Percentiles rank a stretch among this genome's conserved stretches.
Evolutionary conservation across 2,329 filamentous ascomycete genomes (phyloP).

Genomic region (Colletotrichum aenigma): DNA sequence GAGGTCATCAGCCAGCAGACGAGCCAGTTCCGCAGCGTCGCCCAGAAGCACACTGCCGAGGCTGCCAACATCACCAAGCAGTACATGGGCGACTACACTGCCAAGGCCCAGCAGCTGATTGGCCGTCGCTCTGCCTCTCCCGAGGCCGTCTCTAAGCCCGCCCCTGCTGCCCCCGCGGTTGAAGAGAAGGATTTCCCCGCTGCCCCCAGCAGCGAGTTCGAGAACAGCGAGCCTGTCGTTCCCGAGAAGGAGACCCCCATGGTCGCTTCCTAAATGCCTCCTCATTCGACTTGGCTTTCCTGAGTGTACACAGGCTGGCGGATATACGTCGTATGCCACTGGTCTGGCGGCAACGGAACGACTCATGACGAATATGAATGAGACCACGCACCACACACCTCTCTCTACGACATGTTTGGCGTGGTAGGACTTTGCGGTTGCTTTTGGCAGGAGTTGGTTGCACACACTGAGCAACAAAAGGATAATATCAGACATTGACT

Average conservation of each 20-base stretch:
- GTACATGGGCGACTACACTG: slow-evolving; percentile 70
- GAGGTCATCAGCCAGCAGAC: slow-evolving; percentile 67
- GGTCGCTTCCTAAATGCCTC: slow-evolving; percentile 20
- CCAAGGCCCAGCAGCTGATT: slow-evolving; percentile 70
- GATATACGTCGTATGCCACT: slow-evolving; percentile 7
- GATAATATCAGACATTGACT: slow-evolving; percentile 7
- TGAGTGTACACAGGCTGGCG: slow-evolving; percentile 8
- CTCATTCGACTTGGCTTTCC: slow-evolving; percentile 14
- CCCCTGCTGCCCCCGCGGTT: slow-evolving; percentile 18
- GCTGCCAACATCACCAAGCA: slow-evolving; percentile 69
- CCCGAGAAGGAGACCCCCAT: slow-evolving; percentile 29
- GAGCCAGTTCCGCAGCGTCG: slow-evolving; percentile 63
- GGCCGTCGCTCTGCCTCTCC: slow-evolving; percentile 51
- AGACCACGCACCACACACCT: slow-evolving; percentile 10
- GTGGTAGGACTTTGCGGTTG: slow-evolving; percentile 8
- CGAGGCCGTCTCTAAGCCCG: slow-evolving; percentile 42
- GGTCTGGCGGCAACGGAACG: slow-evolving; percentile 20
- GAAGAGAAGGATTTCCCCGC: slow-evolving; percentile 25
- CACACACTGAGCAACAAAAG: slow-evolving; percentile 17
- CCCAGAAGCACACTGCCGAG: slow-evolving; percentile 67
- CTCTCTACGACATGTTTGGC: slow-evolving; percentile 8
- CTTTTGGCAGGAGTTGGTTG: slow-evolving; percentile 15
- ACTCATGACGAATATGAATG: slow-evolving; percentile 18
- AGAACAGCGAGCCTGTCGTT: slow-evolving; percentile 24
- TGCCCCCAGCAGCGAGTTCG: slow-evolving; percentile 19